Conservation (phyloP, 1,284 basidiomycete species). For the Lignosus rhinocerotis region DNA sequence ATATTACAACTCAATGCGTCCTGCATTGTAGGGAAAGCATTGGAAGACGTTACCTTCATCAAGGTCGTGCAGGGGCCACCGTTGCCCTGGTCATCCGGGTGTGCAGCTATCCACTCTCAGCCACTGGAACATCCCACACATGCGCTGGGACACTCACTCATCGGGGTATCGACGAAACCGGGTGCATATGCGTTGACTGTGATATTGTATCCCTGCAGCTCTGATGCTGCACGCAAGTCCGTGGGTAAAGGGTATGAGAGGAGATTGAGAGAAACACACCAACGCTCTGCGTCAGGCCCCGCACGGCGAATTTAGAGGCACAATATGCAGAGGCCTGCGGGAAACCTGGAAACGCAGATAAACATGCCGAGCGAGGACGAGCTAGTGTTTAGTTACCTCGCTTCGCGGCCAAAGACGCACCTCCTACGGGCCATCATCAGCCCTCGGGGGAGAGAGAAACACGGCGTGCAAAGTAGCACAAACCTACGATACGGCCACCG, state of each 20-base stretch:
- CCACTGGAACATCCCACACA: too few relatives aligned
- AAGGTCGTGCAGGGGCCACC: slow-evolving; percentile 22
- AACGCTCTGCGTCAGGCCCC: slow-evolving; percentile 34
- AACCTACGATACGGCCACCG: slow-evolving; percentile 34
- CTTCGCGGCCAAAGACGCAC: slow-evolving; percentile 25
- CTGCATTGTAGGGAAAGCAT: too few relatives aligned
- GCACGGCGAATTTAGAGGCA: slow-evolving; percentile 36
- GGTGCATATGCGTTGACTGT: slow-evolving; percentile 33
- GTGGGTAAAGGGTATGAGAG: neutral
- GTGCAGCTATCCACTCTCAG: slow-evolving; percentile 8
- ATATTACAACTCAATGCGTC: too few relatives aligned
- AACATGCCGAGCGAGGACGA: neutral
- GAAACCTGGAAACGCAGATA: slow-evolving; percentile 12
- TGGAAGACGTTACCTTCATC: slow-evolving; percentile 13
- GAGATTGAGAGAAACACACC: slow-evolving; percentile 14
- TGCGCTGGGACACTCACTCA: slow-evolving; percentile 19
- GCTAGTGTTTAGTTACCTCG: slow-evolving; percentile 13
- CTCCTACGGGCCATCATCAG: slow-evolving; percentile 13
- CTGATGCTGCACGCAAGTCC: slow-evolving; percentile 16
- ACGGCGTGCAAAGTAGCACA: neutral
- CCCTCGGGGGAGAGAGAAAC: too few relatives aligned
- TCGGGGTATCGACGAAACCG: slow-evolving; percentile 25
- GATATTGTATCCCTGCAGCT: slow-evolving; percentile 24
- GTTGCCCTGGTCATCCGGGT: slow-evolving; percentile 24
- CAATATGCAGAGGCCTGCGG: slow-evolving; percentile 21